These are phyloP conservation scores for Aureobasidium sp. DNA, from an alignment of 2,329 filamentous ascomycete species.

Conservation along the genomic window DNA sequence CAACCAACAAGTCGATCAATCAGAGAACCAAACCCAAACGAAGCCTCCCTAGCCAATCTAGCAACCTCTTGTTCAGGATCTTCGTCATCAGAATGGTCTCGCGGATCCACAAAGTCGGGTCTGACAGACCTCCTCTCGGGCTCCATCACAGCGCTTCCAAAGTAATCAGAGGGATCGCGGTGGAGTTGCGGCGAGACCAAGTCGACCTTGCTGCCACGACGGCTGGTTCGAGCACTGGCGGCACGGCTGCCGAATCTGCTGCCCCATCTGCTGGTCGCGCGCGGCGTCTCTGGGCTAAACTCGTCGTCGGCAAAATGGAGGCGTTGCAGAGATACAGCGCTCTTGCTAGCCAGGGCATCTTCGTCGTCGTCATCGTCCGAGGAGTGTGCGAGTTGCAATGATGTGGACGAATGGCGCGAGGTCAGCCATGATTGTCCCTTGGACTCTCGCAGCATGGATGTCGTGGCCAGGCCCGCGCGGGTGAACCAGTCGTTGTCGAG, in stretches of 20 bases:
- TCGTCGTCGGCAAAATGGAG: slow-evolving; percentile 26
- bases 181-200: not conserved
- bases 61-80: slow-evolving; percentile 20
- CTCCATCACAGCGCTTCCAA: not conserved
- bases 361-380: slow-evolving; percentile 12
- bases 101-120: slow-evolving; percentile 27
- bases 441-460: slow-evolving; percentile 47
- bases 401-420: slow-evolving; percentile 48
- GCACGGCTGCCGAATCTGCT: slow-evolving; percentile 15
- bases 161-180: not conserved
- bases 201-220: slow-evolving; percentile 7
- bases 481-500: slow-evolving; percentile 50
- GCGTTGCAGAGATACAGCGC: slow-evolving; percentile 11
- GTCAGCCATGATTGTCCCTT: slow-evolving; percentile 56
- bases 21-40: slow-evolving; percentile 38
- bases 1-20: slow-evolving; percentile 51
- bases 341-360: not conserved
- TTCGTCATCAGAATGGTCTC: slow-evolving; percentile 22
- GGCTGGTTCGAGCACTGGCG: slow-evolving; percentile 9
- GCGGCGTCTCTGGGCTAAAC: slow-evolving; percentile 11
- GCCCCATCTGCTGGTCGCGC: slow-evolving; percentile 13
- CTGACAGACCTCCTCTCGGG: not conserved
- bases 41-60: slow-evolving; percentile 21
- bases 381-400: slow-evolving; percentile 30
- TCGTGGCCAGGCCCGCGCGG: slow-evolving; percentile 48